Conservation (phyloP, 163 green algal genomes). For the Chloromonas sp. region DNA sequence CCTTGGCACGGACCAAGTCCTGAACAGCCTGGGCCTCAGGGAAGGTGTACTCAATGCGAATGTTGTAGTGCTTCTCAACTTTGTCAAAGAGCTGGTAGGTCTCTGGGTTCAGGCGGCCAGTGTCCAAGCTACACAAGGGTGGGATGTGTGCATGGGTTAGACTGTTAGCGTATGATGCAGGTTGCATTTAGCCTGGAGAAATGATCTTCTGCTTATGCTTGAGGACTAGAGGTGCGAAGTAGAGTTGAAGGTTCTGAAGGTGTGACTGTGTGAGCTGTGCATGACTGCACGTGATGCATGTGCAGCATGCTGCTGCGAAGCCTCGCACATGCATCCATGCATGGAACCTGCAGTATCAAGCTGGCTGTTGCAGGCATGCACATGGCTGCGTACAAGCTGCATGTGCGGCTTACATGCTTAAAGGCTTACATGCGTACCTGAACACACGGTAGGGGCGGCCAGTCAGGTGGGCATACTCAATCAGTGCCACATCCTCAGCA, state of each 20-base stretch:
- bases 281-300: not conserved
- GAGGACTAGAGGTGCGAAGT: no score
- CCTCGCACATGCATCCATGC: no score
- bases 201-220: no score
- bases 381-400: no score
- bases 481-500: conserved; percentile 94
- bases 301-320: no score
- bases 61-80: conserved; percentile 95
- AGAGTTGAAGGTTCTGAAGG: not conserved
- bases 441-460: conserved; percentile 93
- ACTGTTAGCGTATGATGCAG: no score
- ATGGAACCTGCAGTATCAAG: no score
- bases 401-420: no score
- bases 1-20: conserved; percentile 91
- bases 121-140: conserved; percentile 76
- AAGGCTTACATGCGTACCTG: conserved; percentile 42
- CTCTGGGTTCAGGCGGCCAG: conserved; percentile 94
- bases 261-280: not conserved
- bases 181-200: no score
- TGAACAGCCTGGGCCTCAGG: conserved; percentile 84
- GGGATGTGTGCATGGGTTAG: no score
- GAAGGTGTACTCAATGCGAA: conserved; percentile 98
- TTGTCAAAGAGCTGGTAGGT: conserved; percentile 92
- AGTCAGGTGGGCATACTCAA: conserved; percentile 97
- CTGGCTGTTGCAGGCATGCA: no score